phyloP scores from a whole-genome alignment of 805 yeast genomes.

The Hemisphaericaspora nanyangensis region DNA sequence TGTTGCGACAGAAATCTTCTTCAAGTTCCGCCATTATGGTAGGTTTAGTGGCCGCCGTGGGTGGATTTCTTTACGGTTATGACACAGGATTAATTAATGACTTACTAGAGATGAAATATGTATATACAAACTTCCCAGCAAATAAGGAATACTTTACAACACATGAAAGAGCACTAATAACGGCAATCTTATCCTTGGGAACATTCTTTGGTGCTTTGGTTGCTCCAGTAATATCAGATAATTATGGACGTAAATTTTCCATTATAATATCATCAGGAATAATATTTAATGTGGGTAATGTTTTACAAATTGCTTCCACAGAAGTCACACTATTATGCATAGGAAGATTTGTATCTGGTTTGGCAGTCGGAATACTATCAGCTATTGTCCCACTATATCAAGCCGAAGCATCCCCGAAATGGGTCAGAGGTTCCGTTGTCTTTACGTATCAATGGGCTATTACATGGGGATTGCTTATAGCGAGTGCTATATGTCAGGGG shows the following conservation, averaged over 20 bases:
- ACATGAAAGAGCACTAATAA: constrained; percentile 64
- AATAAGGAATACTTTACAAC: constrained; percentile 49
- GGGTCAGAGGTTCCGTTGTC: constrained; percentile 75
- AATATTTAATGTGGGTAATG: constrained; percentile 67
- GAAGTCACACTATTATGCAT: constrained; percentile 53
- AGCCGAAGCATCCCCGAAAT: constrained; percentile 75
- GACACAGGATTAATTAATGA: constrained; percentile 87
- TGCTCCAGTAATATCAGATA: constrained; percentile 64
- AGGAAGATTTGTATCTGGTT: constrained; percentile 73
- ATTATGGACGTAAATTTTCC: constrained; percentile 66
- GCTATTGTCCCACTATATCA: constrained; percentile 76
- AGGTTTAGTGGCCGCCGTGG: constrained; percentile 82
- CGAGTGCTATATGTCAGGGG: constrained; percentile 68
- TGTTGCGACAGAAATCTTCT: constrained; percentile 45
- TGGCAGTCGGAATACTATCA: constrained; percentile 75
- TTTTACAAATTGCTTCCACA: constrained; percentile 58
- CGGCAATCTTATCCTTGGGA: constrained; percentile 78
- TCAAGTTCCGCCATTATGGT: constrained; percentile 65
- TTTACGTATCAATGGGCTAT: constrained; percentile 86
- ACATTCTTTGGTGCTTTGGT: constrained; percentile 69
- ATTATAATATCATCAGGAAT: constrained; percentile 59
- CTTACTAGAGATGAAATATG: constrained; percentile 70
- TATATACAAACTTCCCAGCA: constrained; percentile 51
- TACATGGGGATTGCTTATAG: constrained; percentile 70
- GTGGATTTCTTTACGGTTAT: constrained; percentile 86